A percentile compares a stretch with the other conserved stretches of the same genome.
phyloP scores from a whole-genome alignment of 2,329 filamentous ascomycete species.

The Pseudocercospora vitis region DNA sequence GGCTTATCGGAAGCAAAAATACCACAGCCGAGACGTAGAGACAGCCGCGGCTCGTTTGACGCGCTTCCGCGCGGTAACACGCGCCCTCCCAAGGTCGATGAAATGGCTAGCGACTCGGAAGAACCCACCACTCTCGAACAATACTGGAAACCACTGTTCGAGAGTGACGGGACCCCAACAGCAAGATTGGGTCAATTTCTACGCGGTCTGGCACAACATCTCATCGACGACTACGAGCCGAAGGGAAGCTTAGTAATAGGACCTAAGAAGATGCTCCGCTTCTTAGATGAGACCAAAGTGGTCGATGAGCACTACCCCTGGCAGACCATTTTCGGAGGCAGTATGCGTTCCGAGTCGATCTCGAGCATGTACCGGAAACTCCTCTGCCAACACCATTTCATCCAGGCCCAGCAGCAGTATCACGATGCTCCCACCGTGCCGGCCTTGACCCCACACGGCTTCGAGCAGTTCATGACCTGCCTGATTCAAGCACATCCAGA shows the following conservation, averaged over 20 bases:
- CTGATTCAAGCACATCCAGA: constrained; percentile 76
- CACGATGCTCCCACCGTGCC: constrained; percentile 47
- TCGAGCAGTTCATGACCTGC: constrained; percentile 64
- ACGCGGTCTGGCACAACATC: constrained; percentile 68
- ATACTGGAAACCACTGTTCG: constrained; percentile 76
- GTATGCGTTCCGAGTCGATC: constrained; percentile 43
- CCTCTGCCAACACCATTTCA: constrained; percentile 51
- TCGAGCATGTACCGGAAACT: constrained; percentile 50
- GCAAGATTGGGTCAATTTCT: constrained; percentile 68
- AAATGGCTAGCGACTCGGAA: constrained; percentile 26
- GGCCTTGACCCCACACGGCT: constrained; percentile 49
- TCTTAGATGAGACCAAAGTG: constrained; percentile 68
- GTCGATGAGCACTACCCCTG: constrained; percentile 68
- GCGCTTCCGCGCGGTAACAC: not conserved
- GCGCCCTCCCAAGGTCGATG: constrained; percentile 13
- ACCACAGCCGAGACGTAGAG: constrained; percentile 7
- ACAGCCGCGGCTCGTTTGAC: constrained; percentile 11
- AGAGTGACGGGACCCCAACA: constrained; percentile 65
- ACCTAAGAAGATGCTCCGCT: constrained; percentile 71
- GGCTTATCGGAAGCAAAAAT: constrained; percentile 18
- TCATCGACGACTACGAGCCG: constrained; percentile 70
- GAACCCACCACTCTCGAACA: constrained; percentile 64
- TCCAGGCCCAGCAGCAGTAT: constrained; percentile 41
- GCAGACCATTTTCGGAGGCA: constrained; percentile 47
- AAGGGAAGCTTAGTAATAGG: constrained; percentile 69